Evolutionary conservation across 2,329 filamentous ascomycete genomes (phyloP), one percentile per base, ranked within the genome.

Genomic region (Pestalotiopsis sp.): DNA sequence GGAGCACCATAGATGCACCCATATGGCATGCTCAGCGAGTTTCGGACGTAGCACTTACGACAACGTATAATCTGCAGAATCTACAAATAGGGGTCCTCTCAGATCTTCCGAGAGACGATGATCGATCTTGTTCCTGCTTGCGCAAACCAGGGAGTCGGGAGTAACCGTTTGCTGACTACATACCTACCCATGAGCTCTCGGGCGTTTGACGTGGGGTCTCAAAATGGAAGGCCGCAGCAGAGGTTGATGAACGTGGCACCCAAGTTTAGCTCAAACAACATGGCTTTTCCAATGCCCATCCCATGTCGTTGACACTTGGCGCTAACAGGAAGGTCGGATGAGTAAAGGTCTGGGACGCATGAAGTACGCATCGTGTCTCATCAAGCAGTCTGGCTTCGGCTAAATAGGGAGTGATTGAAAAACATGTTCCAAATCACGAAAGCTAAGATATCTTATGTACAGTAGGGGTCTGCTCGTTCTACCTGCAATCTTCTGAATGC

Each of bases 191-290:
- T 52, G 6, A 17, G 11, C 57, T 59, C n/a, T 59, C 6, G 57
- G 7, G 20, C 25, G 20, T 59, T 59, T 27, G 20, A 59, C 57
- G 23, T 27, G n/a, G 31, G 59, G 31, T 62, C 59, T 62, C 25
- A 62, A 20, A 62, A 38, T 38, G 59, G 59, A 62, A 62, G 59
- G 59, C 59, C 59, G 36, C 38, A 12, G 31, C 17, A 39, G 27
- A 39, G 27, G 45, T 52, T 52, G 45, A 52, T 66, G 58, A 77
- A 73, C 59, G 59, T 67, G n/a, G 71, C 72, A 20, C 72, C 70
- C 75, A 77, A 17, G 38, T 45, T 52, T 64, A 64, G 61, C 38
- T 64, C 61, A 52, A 52, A 52, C 61, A 52, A 64, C 61, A 62
- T 62, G 59, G 27, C 59, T 62, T 62, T 39, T 39, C 38, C 7